phyloP scores from a whole-genome alignment of 2,329 filamentous ascomycete species.

The Fusarium odoratissimum region DNA sequence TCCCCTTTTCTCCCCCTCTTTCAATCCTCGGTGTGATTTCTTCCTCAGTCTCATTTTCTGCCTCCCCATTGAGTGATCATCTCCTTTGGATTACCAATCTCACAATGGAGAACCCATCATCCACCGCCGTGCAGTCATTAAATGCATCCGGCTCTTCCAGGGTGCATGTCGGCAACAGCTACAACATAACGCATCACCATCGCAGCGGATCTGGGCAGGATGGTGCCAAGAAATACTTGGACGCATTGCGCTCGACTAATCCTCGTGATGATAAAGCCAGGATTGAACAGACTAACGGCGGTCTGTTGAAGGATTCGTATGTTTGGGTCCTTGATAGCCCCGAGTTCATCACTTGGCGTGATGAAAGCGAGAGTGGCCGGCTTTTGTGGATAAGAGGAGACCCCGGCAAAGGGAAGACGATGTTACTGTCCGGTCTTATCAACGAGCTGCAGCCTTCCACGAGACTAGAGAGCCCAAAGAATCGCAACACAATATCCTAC shows the following conservation, averaged over 20 bases:
- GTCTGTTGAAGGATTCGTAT: background rate
- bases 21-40: too few relatives aligned
- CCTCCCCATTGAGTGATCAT: too few relatives aligned
- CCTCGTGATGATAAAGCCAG: rapidly evolving
- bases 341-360: rapidly evolving
- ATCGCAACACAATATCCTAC: slow-evolving; percentile 1
- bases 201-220: rapidly evolving
- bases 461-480: rapidly evolving
- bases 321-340: rapidly evolving
- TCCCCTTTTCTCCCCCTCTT: background rate
- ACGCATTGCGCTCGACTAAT: background rate
- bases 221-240: rapidly evolving
- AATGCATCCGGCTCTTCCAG: background rate
- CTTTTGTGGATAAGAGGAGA: slow-evolving; percentile 51
- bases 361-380: rapidly evolving
- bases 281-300: background rate
- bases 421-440: slow-evolving; percentile 48
- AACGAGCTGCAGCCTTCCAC: slow-evolving; percentile 14
- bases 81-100: rapidly evolving
- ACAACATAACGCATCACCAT: background rate
- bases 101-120: background rate
- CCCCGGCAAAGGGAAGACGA: slow-evolving; percentile 53
- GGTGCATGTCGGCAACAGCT: background rate
- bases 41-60: too few relatives aligned
- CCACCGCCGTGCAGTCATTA: background rate